A percentile compares a stretch with the other conserved stretches of the same genome.
These are phyloP conservation scores for Cymodocea nodosa DNA, from an alignment of 116 monocot genomes.

Conservation along the genomic window DNA sequence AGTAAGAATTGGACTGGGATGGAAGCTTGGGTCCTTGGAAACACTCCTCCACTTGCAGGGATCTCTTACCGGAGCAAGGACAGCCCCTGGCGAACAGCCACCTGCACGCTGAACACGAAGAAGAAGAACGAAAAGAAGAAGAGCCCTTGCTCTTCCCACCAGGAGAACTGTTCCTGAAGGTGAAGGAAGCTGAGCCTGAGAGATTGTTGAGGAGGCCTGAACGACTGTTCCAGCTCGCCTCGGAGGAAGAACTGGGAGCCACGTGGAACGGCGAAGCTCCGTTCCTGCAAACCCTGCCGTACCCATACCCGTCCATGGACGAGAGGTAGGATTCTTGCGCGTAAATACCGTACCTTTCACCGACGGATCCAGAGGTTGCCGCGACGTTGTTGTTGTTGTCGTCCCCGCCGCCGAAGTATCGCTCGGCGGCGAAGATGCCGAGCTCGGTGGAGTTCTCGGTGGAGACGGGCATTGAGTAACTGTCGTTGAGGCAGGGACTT, in stretches of 20 bases:
- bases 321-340: constrained; percentile 9
- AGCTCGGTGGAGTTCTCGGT: constrained; percentile 24
- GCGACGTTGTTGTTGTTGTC: background rate
- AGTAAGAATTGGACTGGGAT: background rate
- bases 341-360: constrained; percentile 15
- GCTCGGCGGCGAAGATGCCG: constrained; percentile 62
- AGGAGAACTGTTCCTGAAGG: constrained; percentile 3
- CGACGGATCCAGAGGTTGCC: background rate
- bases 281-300: background rate
- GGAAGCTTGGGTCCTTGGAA: constrained; percentile 14
- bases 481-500: background rate
- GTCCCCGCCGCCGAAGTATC: constrained; percentile 46
- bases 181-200: constrained; percentile 7
- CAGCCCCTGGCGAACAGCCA: constrained; percentile 24
- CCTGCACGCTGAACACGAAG: constrained; percentile 2
- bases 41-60: constrained; percentile 30
- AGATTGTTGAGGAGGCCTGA: constrained; percentile 27
- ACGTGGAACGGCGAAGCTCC: constrained; percentile 1
- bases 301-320: constrained; percentile 12
- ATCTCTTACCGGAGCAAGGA: constrained; percentile 43
- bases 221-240: constrained; percentile 55
- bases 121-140: constrained; percentile 6
- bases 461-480: background rate
- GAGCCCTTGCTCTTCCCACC: constrained; percentile 7
- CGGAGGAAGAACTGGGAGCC: constrained; percentile 29